These are phyloP conservation scores for Diaporthe eres DNA, from an alignment of 2,329 filamentous ascomycete species.

Conservation along the genomic window DNA sequence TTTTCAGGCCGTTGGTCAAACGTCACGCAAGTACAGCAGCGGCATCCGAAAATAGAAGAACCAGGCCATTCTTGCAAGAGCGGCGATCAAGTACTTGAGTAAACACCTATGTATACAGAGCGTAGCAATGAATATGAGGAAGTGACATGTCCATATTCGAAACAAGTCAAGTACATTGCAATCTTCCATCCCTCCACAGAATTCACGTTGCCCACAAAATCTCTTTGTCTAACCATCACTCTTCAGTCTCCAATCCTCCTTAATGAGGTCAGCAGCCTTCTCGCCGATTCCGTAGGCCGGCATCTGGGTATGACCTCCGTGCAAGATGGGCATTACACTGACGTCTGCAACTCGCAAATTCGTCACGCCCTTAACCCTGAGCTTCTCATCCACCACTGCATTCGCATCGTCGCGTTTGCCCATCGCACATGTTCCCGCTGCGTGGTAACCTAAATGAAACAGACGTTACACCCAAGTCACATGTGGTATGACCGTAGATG, in stretches of 20 bases:
- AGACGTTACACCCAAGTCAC: neutral
- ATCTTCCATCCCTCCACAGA: neutral
- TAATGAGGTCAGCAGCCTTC: constrained; percentile 50
- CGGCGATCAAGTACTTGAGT: neutral
- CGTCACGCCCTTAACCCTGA: constrained; percentile 46
- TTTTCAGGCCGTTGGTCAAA: no score
- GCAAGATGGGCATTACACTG: constrained; percentile 50
- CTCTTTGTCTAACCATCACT: neutral
- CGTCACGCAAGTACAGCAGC: neutral
- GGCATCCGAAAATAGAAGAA: no score
- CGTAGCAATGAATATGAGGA: neutral
- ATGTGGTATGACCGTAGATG: neutral
- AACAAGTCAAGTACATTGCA: neutral
- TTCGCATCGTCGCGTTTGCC: constrained; percentile 16
- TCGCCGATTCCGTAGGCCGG: constrained; percentile 50
- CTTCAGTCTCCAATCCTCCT: constrained; percentile 34
- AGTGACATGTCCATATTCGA: neutral
- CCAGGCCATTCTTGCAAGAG: neutral
- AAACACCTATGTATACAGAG: neutral
- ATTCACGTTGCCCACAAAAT: neutral
- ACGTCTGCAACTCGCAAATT: constrained; percentile 48
- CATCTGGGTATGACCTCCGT: constrained; percentile 49
- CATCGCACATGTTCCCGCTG: constrained; percentile 14
- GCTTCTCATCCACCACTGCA: constrained; percentile 46
- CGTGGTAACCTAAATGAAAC: constrained; percentile 24